Evolutionary conservation across 768 basidiomycete genomes (phyloP).

Genomic region (Termitomyces titanicus): DNA sequence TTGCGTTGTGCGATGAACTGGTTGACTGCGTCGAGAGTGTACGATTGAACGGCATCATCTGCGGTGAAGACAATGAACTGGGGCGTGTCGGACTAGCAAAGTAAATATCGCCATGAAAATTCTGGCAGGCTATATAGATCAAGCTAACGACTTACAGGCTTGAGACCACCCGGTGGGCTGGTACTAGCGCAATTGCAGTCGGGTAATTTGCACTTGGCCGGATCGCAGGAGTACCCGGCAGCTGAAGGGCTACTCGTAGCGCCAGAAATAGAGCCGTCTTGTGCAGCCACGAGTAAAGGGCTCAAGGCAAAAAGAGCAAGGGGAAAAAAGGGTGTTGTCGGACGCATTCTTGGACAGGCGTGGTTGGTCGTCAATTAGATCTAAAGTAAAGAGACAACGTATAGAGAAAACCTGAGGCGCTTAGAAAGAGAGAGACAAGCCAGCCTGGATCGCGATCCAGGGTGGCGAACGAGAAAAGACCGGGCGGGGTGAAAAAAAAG

Average conservation of each 20-base stretch:
- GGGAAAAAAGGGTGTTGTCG: conserved; percentile 13
- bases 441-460: background rate
- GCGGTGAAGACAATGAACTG: conserved; percentile 74
- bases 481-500: background rate
- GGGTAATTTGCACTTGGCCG: conserved; percentile 61
- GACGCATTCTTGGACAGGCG: conserved; percentile 12
- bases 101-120: background rate
- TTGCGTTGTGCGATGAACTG: conserved; percentile 70
- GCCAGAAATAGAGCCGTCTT: conserved; percentile 54
- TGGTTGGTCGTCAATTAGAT: conserved; percentile 1
- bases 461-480: background rate
- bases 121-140: background rate
- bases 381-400: background rate
- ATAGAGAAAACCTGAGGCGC: background rate
- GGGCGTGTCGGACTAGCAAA: conserved; percentile 49
- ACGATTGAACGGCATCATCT: conserved; percentile 74
- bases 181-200: conserved; percentile 72
- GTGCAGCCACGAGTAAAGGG: conserved; percentile 35
- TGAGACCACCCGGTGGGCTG: conserved; percentile 66
- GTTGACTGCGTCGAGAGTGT: conserved; percentile 71
- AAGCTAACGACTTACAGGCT: conserved; percentile 42
- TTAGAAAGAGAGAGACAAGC: background rate
- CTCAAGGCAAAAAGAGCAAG: conserved; percentile 24
- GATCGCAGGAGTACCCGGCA: conserved; percentile 70
- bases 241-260: conserved; percentile 49